Percentiles rank a stretch among this genome's conserved stretches.
phyloP scores from a whole-genome alignment of 1,284 basidiomycete genomes.

The Prillingera fragicola region DNA sequence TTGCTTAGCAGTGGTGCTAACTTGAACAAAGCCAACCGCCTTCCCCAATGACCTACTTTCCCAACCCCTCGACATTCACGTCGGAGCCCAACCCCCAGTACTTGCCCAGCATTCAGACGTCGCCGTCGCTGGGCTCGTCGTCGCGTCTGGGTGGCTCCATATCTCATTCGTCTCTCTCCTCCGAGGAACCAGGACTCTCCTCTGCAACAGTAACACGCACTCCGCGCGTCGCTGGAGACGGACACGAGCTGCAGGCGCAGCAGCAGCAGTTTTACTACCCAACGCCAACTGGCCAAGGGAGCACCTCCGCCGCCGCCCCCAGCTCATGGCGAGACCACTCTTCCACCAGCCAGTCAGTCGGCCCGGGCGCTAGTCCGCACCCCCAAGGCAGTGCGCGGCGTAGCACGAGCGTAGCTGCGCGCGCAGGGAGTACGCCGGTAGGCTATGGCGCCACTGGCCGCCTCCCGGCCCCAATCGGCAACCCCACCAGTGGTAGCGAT shows the following conservation, averaged over 20 bases:
- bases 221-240: constrained; percentile 1
- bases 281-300: too few species aligned
- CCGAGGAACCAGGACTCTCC: too few species aligned
- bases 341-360: too few species aligned
- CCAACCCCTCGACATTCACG: constrained; percentile 37
- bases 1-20: too few species aligned
- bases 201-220: constrained; percentile 6
- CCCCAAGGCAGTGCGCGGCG: too few species aligned
- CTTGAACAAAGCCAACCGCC: constrained; percentile 25
- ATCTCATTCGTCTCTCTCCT: constrained; percentile 12
- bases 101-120: constrained; percentile 10
- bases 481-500: too few species aligned
- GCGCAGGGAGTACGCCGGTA: too few species aligned
- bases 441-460: too few species aligned
- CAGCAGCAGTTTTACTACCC: constrained; percentile 10
- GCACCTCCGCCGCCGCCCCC: too few species aligned
- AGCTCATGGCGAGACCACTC: too few species aligned
- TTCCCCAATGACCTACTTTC: constrained; percentile 43
- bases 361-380: too few species aligned
- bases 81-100: constrained; percentile 11
- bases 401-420: too few species aligned
- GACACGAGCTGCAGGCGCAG: constrained; percentile 9
- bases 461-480: not conserved
- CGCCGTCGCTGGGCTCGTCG: constrained; percentile 12
- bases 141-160: constrained; percentile 7